A percentile compares a stretch with the other conserved stretches of the same genome.
phyloP scores from a whole-genome alignment of 2,329 filamentous ascomycete genomes.

The Botrytis porri region DNA sequence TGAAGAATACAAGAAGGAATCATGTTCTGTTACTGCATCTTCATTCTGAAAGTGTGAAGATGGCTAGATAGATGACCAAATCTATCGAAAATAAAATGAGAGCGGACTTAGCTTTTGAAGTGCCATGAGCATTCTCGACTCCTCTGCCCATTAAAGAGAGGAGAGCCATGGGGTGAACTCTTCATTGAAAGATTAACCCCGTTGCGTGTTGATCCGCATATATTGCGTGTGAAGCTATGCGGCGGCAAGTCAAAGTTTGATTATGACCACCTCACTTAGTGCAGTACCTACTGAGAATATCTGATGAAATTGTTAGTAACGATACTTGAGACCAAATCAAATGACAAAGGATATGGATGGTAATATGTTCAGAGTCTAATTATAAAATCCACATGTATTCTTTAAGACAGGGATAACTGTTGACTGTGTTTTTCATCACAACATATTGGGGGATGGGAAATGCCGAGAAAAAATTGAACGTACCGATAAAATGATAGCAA shows the following conservation, averaged over 20 bases:
- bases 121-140: neutral
- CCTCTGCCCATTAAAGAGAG: neutral
- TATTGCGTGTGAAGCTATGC: neutral
- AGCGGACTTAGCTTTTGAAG: constrained; percentile 8
- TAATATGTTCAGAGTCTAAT: constrained; percentile 21
- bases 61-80: neutral
- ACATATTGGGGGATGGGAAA: neutral
- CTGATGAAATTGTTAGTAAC: neutral
- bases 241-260: neutral
- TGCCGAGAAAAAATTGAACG: neutral
- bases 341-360: neutral
- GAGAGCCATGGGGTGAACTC: neutral
- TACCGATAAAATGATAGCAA: constrained; percentile 12
- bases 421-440: constrained; percentile 21
- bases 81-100: constrained; percentile 2
- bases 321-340: constrained; percentile 7
- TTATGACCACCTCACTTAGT: neutral
- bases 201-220: neutral
- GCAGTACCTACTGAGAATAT: constrained; percentile 3
- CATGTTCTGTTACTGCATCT: neutral
- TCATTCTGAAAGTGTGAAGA: neutral
- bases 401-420: constrained; percentile 24
- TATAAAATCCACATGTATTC: constrained; percentile 21
- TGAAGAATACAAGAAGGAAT: neutral
- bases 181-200: neutral